Evolutionary conservation across 768 basidiomycete species (phyloP), one percentile per base, ranked within the genome.

Genomic region (Boletus insuetus): DNA sequence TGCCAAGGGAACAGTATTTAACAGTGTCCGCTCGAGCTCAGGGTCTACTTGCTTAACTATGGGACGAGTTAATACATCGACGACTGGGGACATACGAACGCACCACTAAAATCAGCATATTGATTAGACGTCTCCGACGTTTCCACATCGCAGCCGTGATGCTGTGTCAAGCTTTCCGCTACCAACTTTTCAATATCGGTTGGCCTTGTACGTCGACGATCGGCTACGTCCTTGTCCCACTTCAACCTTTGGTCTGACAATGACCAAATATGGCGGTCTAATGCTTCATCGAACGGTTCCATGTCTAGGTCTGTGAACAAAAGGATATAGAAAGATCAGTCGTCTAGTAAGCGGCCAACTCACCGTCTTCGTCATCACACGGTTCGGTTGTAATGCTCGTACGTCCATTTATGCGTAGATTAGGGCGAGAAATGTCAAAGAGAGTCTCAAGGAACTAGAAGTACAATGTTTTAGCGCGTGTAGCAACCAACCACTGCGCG

Each of bases 261-360:
- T 1, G 87, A 86, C 87, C 88, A 92, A 43, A 94, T 87, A 43
- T 82, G 82, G 47, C 89, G 75, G 67, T 95, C 93, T 32, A 96
- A 80, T 3, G 82, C 84, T 70, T 96, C 92, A 64, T 96, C 91
- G 68, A 94, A 96, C 3, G 83, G 79, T 64, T 94, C 90, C 60
- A 83, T 82, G 42, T 84, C 85, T 87, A 58, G n/a, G 17, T 16
- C 24, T 24, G 31, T 64, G 16, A 62, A 24, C 20, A 39, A 32
- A 32, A 22, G 17, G 12, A 20, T 10, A 43, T 11, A 34, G 26
- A 43, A 35, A 47, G 12, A 35, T 35, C 34, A 14, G 46, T 44
- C 38, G 38, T 4, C 14, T 8, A n/a, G n/a, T 46, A 52, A 57
- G 22, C 48, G 26, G 32, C 37, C n/a, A 2, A 46, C 71, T 49